Evolutionary conservation across 805 yeast genomes (phyloP).

Genomic region (Maudiozyma serrabonitensis): DNA sequence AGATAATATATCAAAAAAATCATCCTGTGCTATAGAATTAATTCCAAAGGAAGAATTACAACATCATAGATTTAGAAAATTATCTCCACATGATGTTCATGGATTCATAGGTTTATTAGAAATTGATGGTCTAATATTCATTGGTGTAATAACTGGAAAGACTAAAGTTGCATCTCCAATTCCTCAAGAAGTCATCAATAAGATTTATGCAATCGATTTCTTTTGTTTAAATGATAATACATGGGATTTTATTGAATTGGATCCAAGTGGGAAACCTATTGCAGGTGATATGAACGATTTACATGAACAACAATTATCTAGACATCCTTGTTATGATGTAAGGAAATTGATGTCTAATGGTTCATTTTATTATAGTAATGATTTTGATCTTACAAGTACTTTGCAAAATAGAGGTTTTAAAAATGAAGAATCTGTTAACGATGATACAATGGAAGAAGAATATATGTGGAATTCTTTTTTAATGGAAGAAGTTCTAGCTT

Average conservation of each 20-base stretch:
- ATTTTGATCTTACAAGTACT: constrained; percentile 83
- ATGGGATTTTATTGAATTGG: constrained; percentile 77
- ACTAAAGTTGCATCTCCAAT: constrained; percentile 74
- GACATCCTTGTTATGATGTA: constrained; percentile 77
- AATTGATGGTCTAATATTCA: constrained; percentile 54
- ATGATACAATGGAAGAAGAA: constrained; percentile 60
- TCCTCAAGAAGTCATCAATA: constrained; percentile 66
- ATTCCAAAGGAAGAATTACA: constrained; percentile 32
- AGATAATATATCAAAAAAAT: constrained; percentile 12
- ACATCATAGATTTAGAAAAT: constrained; percentile 32
- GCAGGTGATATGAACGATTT: constrained; percentile 17
- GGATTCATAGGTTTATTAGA: constrained; percentile 83
- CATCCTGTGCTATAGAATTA: constrained; percentile 41
- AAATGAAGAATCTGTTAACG: constrained; percentile 33
- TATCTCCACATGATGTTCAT: constrained; percentile 37
- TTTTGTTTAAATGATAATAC: constrained; percentile 56
- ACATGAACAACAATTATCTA: constrained; percentile 28
- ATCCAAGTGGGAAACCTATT: constrained; percentile 45
- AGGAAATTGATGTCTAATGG: constrained; percentile 75
- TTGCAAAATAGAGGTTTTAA: constrained; percentile 65
- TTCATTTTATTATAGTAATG: constrained; percentile 83
- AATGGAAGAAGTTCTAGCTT: constrained; percentile 70
- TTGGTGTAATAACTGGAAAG: constrained; percentile 73
- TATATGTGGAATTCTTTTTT: constrained; percentile 96
- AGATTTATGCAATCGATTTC: constrained; percentile 77